Percentiles rank a stretch among this genome's conserved stretches.
Evolutionary conservation across 306 rosid species (phyloP).

Genomic region (Cyamopsis tetragonoloba): DNA sequence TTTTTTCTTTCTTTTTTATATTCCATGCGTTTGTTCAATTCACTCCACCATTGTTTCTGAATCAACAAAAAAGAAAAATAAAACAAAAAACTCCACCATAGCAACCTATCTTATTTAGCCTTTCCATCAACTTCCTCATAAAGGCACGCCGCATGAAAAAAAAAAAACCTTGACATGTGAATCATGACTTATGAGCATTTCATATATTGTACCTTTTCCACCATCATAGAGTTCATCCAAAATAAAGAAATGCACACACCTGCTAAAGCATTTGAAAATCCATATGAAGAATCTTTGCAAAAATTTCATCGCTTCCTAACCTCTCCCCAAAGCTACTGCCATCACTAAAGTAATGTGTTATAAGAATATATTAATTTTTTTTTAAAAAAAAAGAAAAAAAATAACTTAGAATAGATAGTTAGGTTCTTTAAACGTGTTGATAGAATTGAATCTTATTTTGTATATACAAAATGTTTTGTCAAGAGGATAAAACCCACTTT

Average conservation of each 20-base stretch:
- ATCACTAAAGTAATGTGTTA: constrained; percentile 31
- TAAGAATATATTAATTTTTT: no score
- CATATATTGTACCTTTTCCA: background rate
- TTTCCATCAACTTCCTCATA: background rate
- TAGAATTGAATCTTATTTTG: no score
- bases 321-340: constrained; percentile 28
- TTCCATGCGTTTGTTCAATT: background rate
- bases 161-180: background rate
- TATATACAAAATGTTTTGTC: no score
- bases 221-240: constrained; percentile 9
- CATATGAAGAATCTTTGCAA: constrained; percentile 22
- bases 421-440: no score
- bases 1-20: background rate
- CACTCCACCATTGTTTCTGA: background rate
- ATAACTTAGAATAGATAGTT: no score
- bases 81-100: no score
- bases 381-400: no score
- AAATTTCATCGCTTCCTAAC: constrained; percentile 3
- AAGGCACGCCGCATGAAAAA: background rate
- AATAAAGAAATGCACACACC: background rate
- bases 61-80: no score
- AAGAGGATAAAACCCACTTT: no score
- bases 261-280: constrained; percentile 15
- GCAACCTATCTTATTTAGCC: background rate
- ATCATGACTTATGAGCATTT: background rate